Base-by-base conservation (phyloP, 257 asterid species). In the Solanum lignicaule region DNA sequence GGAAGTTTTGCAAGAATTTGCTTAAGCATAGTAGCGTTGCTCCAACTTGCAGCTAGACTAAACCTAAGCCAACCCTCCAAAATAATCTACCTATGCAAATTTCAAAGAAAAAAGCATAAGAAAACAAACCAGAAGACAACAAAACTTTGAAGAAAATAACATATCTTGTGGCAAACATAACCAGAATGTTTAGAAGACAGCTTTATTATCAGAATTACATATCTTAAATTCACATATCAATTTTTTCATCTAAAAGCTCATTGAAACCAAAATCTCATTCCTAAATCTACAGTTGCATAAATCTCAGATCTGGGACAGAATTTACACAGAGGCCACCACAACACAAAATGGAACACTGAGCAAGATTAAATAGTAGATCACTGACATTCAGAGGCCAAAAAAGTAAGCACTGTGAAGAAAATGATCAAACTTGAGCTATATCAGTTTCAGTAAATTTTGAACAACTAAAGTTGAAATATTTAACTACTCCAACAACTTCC, bases 1-100 rank as follows among this genome's bases (percentile, higher is more conserved):
- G 94, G 94, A 89, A 92, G 90, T 85, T 92, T 92, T 35, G 94
- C 94, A 89, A 92, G 83, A 84, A 92, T 89, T 92, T 92, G 91
- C 90, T 92, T 92, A 86, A 92, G 91, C 94, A 92, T 92, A 90
- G 88, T 90, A 87, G 90, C 92, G 86, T 72, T 66, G 84, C 90
- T 87, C 82, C 84, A 89, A 87, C 31, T 83, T 81, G 89, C 87
- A 84, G 68, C 87, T 39, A 62, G 81, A 38, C 39, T 29, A 78
- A 32, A 84, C 82, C 87, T 85, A 78, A 84, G 74, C 29, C 69
- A n/a, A 33, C 83, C 55, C 69, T 48, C 72, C 88, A 86, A 18
- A 87, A 76, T 20, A 83, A 66, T 29, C 66, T 29, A 33, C 85
- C 85, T 46, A 46, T 16, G 39, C 39, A 73, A 13, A 23, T 35